Percentiles rank a stretch among this genome's conserved stretches.
phyloP scores from a whole-genome alignment of 2,329 filamentous ascomycete species.

The Apiospora sp. region DNA sequence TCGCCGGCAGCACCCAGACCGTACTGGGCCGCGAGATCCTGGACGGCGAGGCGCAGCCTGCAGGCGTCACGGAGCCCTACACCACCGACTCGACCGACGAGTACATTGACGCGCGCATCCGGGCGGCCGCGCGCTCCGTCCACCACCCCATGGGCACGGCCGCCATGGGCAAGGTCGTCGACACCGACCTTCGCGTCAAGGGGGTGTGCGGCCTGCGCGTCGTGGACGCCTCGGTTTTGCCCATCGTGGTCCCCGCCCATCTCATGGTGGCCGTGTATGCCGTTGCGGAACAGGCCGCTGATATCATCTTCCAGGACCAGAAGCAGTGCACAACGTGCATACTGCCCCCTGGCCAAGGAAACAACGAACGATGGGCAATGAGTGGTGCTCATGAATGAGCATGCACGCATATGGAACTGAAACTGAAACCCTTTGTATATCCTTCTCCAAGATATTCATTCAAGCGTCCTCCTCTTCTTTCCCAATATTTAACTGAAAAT shows the following conservation, averaged over 20 bases:
- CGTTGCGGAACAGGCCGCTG: slow-evolving; percentile 25
- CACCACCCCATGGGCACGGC: slow-evolving; percentile 34
- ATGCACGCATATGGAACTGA: neutral
- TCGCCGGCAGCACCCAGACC: slow-evolving; percentile 33
- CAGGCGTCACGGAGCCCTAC: slow-evolving; percentile 31
- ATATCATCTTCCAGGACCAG: slow-evolving; percentile 7
- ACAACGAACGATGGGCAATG: neutral
- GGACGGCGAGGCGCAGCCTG: slow-evolving; percentile 34
- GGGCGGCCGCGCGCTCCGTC: neutral
- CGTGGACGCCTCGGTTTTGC: slow-evolving; percentile 32
- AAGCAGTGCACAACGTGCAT: slow-evolving; percentile 3
- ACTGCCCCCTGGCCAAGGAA: neutral
- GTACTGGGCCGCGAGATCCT: slow-evolving; percentile 38
- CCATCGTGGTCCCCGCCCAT: slow-evolving; percentile 32
- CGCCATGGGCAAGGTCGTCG: slow-evolving; percentile 32
- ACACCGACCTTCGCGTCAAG: slow-evolving; percentile 32
- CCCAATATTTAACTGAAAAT: neutral
- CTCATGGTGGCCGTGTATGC: slow-evolving; percentile 32
- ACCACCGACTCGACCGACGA: neutral
- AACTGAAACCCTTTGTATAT: neutral
- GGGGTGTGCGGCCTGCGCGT: slow-evolving; percentile 33
- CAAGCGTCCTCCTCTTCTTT: neutral
- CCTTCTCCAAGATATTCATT: slow-evolving; percentile 2
- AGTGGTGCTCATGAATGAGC: neutral
- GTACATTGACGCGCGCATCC: slow-evolving; percentile 24